These are phyloP conservation scores for Datura wrightii DNA, from an alignment of 257 asterid genomes.

Conservation along the genomic window DNA sequence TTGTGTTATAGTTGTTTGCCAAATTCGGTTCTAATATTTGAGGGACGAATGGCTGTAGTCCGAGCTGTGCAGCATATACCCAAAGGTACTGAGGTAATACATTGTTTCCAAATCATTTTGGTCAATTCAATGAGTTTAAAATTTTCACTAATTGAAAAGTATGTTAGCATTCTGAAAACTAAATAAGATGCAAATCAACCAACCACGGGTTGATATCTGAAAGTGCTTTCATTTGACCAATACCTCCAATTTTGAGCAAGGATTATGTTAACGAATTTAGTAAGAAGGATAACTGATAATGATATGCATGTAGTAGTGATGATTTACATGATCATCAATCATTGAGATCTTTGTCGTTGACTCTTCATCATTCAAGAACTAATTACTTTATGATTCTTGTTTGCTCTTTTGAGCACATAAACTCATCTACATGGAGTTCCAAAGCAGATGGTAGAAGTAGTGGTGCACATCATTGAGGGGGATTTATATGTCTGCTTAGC, in stretches of 20 bases:
- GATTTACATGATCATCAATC: neutral
- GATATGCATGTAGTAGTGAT: constrained; percentile 16
- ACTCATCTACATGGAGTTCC: neutral
- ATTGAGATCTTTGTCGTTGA: neutral
- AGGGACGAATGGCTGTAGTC: constrained; percentile 77
- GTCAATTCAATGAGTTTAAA: neutral
- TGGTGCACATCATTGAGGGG: neutral
- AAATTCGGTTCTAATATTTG: constrained; percentile 84
- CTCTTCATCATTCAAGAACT: neutral
- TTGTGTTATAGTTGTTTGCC: constrained; percentile 76
- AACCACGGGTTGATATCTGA: neutral
- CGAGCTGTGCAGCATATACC: constrained; percentile 75
- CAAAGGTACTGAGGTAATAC: constrained; percentile 89
- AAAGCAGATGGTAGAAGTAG: neutral
- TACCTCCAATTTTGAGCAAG: constrained; percentile 18
- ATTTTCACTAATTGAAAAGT: neutral
- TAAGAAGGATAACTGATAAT: neutral
- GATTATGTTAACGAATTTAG: neutral
- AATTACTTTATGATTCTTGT: constrained; percentile 2
- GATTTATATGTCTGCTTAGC: neutral
- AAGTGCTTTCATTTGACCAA: neutral
- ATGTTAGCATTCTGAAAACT: neutral
- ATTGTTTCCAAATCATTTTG: constrained; percentile 10
- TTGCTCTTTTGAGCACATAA: constrained; percentile 1
- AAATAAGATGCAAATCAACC: neutral